These are phyloP conservation scores for Penicillium sumatraense DNA, from an alignment of 2,329 filamentous ascomycete genomes.

Conservation along the genomic window DNA sequence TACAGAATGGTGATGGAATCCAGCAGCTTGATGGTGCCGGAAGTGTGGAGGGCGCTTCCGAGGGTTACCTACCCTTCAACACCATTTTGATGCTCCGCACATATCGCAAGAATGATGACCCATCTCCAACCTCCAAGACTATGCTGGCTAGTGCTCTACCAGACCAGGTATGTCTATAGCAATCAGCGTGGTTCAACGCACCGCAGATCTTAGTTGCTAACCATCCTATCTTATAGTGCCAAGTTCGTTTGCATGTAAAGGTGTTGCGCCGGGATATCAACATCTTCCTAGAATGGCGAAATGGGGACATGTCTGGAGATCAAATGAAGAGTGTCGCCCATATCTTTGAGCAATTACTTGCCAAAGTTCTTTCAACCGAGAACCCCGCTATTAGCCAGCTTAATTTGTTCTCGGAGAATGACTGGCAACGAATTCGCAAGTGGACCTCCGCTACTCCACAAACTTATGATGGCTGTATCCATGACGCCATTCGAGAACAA, in stretches of 20 bases:
- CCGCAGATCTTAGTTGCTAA: too few species aligned
- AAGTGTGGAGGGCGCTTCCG: slow-evolving; percentile 14
- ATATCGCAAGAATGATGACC: slow-evolving; percentile 25
- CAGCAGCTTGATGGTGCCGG: slow-evolving; percentile 14
- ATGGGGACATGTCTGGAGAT: slow-evolving; percentile 41
- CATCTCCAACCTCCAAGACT: slow-evolving; percentile 27
- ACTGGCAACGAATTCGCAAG: slow-evolving; percentile 59
- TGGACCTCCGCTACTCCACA: slow-evolving; percentile 55
- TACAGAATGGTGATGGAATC: slow-evolving; percentile 14
- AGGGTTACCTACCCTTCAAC: slow-evolving; percentile 38
- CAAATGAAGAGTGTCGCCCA: slow-evolving; percentile 53
- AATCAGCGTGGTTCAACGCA: too few species aligned
- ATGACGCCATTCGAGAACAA: slow-evolving; percentile 43
- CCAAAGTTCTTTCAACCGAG: slow-evolving; percentile 50
- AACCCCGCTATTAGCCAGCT: slow-evolving; percentile 50
- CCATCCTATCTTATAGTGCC: slow-evolving; percentile 32
- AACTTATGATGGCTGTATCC: slow-evolving; percentile 44
- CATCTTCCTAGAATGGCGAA: slow-evolving; percentile 46
- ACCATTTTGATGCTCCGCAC: slow-evolving; percentile 42
- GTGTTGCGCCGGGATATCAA: slow-evolving; percentile 38
- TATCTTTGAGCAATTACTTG: slow-evolving; percentile 59
- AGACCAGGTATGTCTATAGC: slow-evolving; percentile 38
- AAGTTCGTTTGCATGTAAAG: slow-evolving; percentile 42
- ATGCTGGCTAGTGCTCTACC: slow-evolving; percentile 35
- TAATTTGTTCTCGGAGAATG: slow-evolving; percentile 60